Evolutionary conservation across 2,329 filamentous ascomycete genomes (phyloP).

Genomic region (Rasamsonia emersonii): DNA sequence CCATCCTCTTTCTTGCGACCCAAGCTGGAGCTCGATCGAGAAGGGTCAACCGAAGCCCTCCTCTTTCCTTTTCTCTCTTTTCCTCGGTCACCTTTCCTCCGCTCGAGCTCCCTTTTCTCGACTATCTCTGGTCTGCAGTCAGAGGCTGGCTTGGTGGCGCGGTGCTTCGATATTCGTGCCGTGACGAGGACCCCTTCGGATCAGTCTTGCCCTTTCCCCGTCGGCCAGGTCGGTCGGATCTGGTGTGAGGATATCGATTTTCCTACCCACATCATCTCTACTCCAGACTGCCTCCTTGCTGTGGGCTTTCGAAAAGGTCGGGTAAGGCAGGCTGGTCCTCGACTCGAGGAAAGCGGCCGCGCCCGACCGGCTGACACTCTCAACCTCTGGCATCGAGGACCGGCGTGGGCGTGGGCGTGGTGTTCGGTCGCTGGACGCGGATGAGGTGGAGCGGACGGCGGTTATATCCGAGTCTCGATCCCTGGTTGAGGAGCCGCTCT

Average conservation of each 20-base stretch:
- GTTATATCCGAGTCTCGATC: too few species aligned
- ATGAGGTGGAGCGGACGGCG: too few species aligned
- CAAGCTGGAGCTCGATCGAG: slow-evolving; percentile 34
- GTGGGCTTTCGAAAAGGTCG: slow-evolving; percentile 83
- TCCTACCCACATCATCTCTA: slow-evolving; percentile 42
- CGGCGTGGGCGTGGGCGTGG: too few species aligned
- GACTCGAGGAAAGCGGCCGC: slow-evolving; percentile 36
- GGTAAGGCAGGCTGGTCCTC: slow-evolving; percentile 58
- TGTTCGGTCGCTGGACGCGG: too few species aligned
- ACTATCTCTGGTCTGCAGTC: slow-evolving; percentile 34
- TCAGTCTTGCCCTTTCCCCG: slow-evolving; percentile 12
- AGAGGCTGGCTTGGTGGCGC: slow-evolving; percentile 42
- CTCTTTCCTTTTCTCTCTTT: slow-evolving; percentile 28
- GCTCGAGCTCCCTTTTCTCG: slow-evolving; percentile 26
- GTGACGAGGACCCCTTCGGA: slow-evolving; percentile 26
- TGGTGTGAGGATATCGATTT: slow-evolving; percentile 50
- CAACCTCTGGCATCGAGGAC: too few species aligned
- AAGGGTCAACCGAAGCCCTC: slow-evolving; percentile 28
- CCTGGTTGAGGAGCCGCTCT: too few species aligned
- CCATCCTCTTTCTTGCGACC: slow-evolving; percentile 31
- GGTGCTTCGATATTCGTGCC: slow-evolving; percentile 19
- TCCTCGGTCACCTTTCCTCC: slow-evolving; percentile 19
- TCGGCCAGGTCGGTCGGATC: slow-evolving; percentile 62
- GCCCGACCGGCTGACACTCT: too few species aligned
- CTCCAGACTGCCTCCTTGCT: slow-evolving; percentile 74